phyloP scores from a whole-genome alignment of 129 eudicot genomes.

The Erigeron canadensis region DNA sequence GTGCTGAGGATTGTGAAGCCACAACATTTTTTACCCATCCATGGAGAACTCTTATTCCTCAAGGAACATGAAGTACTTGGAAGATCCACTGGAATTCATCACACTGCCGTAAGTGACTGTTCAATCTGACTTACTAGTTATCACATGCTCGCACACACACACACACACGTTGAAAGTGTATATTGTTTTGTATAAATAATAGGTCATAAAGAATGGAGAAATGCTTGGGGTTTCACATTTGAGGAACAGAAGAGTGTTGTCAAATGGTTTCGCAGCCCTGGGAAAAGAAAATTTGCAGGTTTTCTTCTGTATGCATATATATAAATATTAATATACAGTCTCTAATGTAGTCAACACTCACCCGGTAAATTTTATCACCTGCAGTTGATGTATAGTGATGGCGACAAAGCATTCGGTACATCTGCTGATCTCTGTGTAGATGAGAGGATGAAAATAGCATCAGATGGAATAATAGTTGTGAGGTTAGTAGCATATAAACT shows the following conservation, averaged over 20 bases:
- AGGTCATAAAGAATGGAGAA: slow-evolving; percentile 90
- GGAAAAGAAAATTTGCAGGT: slow-evolving; percentile 97
- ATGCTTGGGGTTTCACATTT: slow-evolving; percentile 98
- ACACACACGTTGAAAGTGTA: not conserved
- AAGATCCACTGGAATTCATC: slow-evolving; percentile 82
- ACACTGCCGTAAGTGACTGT: slow-evolving; percentile 72
- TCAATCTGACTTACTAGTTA: slow-evolving; percentile 5
- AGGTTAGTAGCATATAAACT: slow-evolving; percentile 46
- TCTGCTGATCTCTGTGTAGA: slow-evolving; percentile 86
- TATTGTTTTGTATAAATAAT: not conserved
- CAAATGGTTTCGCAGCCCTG: slow-evolving; percentile 78
- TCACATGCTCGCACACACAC: not conserved
- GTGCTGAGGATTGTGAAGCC: slow-evolving; percentile 96
- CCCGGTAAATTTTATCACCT: slow-evolving; percentile 19
- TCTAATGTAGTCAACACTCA: not conserved
- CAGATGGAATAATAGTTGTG: slow-evolving; percentile 89
- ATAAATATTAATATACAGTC: not conserved
- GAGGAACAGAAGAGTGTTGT: slow-evolving; percentile 85
- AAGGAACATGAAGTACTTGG: slow-evolving; percentile 98
- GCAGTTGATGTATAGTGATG: slow-evolving; percentile 98
- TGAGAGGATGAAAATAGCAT: slow-evolving; percentile 86
- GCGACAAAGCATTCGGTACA: slow-evolving; percentile 99
- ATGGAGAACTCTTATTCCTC: slow-evolving; percentile 92
- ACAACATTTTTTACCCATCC: slow-evolving; percentile 94
- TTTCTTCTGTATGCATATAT: not conserved